phyloP scores from a whole-genome alignment of 2,329 filamentous ascomycete genomes.

The Colletotrichum siamense region DNA sequence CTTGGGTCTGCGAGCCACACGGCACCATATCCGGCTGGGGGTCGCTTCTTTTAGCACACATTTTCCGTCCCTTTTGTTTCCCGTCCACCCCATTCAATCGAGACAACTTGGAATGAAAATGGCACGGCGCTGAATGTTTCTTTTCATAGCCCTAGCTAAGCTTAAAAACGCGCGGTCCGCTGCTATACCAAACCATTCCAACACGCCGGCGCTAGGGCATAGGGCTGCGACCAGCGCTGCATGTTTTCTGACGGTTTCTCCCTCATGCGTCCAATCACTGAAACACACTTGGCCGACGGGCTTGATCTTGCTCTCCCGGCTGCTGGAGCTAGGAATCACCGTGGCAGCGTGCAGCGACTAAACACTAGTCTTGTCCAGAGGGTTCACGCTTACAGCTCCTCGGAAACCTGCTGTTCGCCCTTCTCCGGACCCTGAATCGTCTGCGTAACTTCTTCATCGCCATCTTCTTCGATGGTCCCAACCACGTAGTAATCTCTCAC shows the following conservation, averaged over 20 bases:
- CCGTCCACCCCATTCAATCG: not conserved
- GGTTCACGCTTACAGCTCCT: not conserved
- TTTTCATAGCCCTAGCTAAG: not conserved
- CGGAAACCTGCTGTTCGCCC: not conserved
- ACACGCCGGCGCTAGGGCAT: constrained; percentile 4
- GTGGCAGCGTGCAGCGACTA: not conserved
- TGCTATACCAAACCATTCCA: not conserved
- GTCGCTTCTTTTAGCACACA: not conserved
- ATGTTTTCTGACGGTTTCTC: not conserved
- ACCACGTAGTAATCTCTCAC: constrained; percentile 46
- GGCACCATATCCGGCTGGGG: not conserved
- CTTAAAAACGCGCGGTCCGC: not conserved
- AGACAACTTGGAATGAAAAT: not conserved
- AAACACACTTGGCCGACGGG: constrained; percentile 9
- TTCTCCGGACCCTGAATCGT: not conserved
- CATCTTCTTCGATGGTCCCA: constrained; percentile 5
- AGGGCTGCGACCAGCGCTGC: not conserved
- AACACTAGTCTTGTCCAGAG: not conserved
- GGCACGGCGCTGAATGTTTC: not conserved
- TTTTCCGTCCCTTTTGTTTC: not conserved
- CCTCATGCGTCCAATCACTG: constrained; percentile 4
- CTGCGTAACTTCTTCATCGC: not conserved
- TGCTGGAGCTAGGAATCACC: not conserved
- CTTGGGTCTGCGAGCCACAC: not conserved
- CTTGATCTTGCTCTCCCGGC: not conserved